These are phyloP conservation scores for Leptodermis oblonga DNA, from an alignment of 257 asterid species.

Conservation along the genomic window DNA sequence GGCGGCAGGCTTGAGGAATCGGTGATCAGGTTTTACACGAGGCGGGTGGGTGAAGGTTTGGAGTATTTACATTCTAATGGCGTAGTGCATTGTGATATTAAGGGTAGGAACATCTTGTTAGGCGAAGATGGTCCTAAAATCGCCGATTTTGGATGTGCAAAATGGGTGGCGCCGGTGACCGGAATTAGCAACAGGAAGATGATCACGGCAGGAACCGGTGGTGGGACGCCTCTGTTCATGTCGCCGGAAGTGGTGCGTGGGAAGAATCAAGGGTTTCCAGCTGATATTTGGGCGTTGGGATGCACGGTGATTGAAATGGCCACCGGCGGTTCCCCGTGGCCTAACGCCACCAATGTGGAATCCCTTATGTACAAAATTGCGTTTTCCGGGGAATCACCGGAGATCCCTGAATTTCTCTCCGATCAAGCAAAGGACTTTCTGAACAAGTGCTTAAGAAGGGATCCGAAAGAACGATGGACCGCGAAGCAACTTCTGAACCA, in stretches of 20 bases:
- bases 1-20: slow-evolving; percentile 40
- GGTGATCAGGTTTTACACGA: slow-evolving; percentile 28
- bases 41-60: slow-evolving; percentile 46
- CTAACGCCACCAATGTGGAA: slow-evolving; percentile 26
- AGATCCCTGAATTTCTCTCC: slow-evolving; percentile 49
- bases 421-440: slow-evolving; percentile 62
- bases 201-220: slow-evolving; percentile 3
- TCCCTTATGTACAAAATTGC: slow-evolving; percentile 48
- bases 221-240: slow-evolving; percentile 82
- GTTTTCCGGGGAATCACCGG: slow-evolving; percentile 52
- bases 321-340: slow-evolving; percentile 68
- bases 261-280: slow-evolving; percentile 59
- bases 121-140: slow-evolving; percentile 43
- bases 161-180: slow-evolving; percentile 14
- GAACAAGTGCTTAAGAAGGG: slow-evolving; percentile 49
- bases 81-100: slow-evolving; percentile 73
- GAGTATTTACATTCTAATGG: slow-evolving; percentile 60
- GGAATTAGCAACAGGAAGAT: slow-evolving; percentile 3
- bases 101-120: slow-evolving; percentile 57
- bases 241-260: slow-evolving; percentile 78
- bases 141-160: slow-evolving; percentile 75
- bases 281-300: slow-evolving; percentile 82
- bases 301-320: slow-evolving; percentile 77
- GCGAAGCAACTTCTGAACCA: slow-evolving; percentile 57
- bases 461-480: slow-evolving; percentile 55